These are phyloP conservation scores for Rhizophagus prolifer DNA, from an alignment of 192 early-diverging fungal genomes.

Conservation along the genomic window DNA sequence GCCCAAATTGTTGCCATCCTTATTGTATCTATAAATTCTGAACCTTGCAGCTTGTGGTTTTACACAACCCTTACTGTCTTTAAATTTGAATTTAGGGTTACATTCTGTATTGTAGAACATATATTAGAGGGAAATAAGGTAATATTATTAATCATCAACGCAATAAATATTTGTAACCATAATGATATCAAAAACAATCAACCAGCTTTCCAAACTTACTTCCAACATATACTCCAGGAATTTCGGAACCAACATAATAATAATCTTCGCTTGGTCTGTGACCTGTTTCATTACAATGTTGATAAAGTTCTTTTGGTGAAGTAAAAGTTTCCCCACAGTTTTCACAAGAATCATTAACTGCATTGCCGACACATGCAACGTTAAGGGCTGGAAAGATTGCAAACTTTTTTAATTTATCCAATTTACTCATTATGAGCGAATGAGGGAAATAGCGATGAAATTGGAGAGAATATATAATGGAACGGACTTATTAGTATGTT, in stretches of 20 bases:
- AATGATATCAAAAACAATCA: neutral
- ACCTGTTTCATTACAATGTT: no score
- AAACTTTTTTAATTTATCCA: neutral
- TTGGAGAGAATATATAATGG: neutral
- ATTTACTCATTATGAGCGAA: neutral
- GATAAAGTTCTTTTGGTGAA: no score
- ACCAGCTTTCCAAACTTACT: neutral
- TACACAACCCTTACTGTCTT: neutral
- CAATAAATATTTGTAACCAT: neutral
- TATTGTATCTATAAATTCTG: constrained; percentile 19
- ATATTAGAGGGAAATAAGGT: no score
- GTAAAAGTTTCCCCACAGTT: no score
- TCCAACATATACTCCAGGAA: constrained; percentile 28
- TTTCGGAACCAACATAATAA: constrained; percentile 28
- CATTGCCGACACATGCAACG: constrained; percentile 2
- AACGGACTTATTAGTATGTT: no score
- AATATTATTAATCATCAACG: neutral
- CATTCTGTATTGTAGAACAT: constrained; percentile 4
- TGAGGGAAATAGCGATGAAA: neutral
- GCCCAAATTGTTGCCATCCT: neutral
- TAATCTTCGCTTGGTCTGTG: no score
- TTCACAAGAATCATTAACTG: no score
- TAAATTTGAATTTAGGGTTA: constrained; percentile 1
- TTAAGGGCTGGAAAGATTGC: no score
- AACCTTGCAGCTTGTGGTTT: constrained; percentile 28